Evolutionary conservation across 192 early-diverging fungal genomes (phyloP).

Genomic region (Rhizophagus clarus): DNA sequence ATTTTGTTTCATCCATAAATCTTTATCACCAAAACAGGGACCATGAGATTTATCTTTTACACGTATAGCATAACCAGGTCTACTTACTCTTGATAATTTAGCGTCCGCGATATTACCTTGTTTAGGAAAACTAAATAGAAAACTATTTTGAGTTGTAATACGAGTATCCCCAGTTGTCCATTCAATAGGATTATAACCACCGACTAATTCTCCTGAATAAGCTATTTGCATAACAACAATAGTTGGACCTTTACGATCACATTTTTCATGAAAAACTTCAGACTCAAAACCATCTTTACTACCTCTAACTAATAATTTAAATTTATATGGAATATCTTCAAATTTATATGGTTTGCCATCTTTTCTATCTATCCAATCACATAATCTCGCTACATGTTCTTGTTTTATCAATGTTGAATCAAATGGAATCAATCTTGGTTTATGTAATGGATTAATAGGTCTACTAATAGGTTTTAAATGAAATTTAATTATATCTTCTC

Average conservation of each 20-base stretch:
- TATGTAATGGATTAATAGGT: not conserved
- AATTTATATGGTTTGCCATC: conserved; percentile 9
- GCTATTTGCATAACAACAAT: conserved; percentile 14
- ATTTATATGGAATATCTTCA: conserved; percentile 25
- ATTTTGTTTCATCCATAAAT: conserved; percentile 27
- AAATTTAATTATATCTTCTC: conserved; percentile 8
- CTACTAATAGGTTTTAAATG: not conserved
- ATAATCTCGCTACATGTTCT: not conserved
- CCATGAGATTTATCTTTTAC: conserved; percentile 22
- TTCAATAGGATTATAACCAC: conserved; percentile 32
- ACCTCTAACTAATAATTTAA: conserved; percentile 11
- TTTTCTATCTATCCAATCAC: conserved; percentile 27
- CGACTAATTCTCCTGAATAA: conserved; percentile 9
- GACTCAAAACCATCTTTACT: conserved; percentile 13
- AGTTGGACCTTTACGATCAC: conserved; percentile 29
- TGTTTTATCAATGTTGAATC: conserved; percentile 20
- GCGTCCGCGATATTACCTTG: conserved; percentile 4
- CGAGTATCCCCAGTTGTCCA: not conserved
- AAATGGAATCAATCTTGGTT: conserved; percentile 2
- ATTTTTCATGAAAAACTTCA: conserved; percentile 27
- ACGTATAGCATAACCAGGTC: not conserved
- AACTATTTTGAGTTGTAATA: conserved; percentile 21
- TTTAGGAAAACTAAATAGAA: conserved; percentile 20
- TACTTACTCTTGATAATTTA: conserved; percentile 2
- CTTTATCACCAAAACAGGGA: conserved; percentile 26